Base-by-base conservation (phyloP, 2,329 filamentous ascomycete species). In the Phialocephala subalpina region DNA sequence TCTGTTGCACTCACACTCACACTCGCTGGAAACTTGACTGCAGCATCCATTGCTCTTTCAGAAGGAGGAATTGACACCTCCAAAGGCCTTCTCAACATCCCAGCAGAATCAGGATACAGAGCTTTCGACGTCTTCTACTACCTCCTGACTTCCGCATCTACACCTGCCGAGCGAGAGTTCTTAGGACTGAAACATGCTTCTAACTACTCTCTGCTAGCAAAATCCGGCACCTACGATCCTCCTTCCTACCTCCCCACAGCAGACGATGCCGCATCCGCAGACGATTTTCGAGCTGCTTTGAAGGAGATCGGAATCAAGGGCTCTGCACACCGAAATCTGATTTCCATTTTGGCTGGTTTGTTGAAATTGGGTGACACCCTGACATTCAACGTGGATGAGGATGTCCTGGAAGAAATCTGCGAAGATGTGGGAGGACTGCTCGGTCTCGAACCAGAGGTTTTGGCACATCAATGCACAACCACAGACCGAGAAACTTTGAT, bases 111-210 rank as follows among this genome's bases (percentile, higher is more conserved):
- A 7, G 96, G 96, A 14, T 93, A 93, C 78, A 90, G 96, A 69
- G 96, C 95, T 3, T 99, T 99, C 73, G 95, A 99, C 76, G 96
- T 97, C 58, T 98, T 99, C 77, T 98, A 99, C 81, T 98, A 97
- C 74, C 87, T 99, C 0, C 85, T 98, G 49, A 97, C 94, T 0
- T 94, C 92, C n/a, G 92, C 92, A 0, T 97, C 96, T 0, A 96
- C 93, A 0, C 89, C 91, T 3, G 90, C 93, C 1, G 96, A 99
- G 80, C 86, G 93, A 63, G 95, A 98, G 76, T 97, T 94, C 67
- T 82, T 99, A 16, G 89, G 91, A 29, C 85, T 99, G 35, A 92
- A 93, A 79, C 84, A 89, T 9, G 87, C 92, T 2, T 91, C 92
- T 3, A 84, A 87, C 52, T 99, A 98, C 77, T 80, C 88, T 6